A percentile compares a stretch with the other conserved stretches of the same genome.
Conservation (phyloP, 1,284 basidiomycete genomes). For the Pisolithus thermaeus region DNA sequence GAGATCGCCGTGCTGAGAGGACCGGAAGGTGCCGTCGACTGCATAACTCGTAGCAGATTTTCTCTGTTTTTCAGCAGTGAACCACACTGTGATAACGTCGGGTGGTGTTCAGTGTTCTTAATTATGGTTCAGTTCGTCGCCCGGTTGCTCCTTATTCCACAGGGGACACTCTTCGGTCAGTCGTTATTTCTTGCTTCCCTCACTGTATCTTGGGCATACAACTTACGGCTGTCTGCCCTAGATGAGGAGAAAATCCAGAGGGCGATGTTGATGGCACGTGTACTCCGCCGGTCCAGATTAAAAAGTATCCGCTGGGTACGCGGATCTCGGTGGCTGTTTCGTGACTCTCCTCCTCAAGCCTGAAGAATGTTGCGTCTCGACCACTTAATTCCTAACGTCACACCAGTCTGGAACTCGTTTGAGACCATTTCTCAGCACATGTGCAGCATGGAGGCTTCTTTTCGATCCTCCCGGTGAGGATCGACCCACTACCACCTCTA, state of each 20-base stretch:
- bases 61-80: conserved; percentile 2
- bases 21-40: conserved; percentile 3
- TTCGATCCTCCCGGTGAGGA: too few species aligned
- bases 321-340: conserved; percentile 8
- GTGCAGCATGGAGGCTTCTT: too few species aligned
- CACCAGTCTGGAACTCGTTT: neutral
- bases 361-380: neutral
- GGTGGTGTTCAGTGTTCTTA: conserved; percentile 6
- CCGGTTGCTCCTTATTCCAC: conserved; percentile 11
- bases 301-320: conserved; percentile 4
- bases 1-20: conserved; percentile 2
- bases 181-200: conserved; percentile 11
- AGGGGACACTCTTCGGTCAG: conserved; percentile 11
- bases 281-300: neutral
- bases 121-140: conserved; percentile 8
- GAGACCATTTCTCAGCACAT: too few species aligned
- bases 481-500: too few species aligned
- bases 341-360: conserved; percentile 1
- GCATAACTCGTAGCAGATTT: conserved; percentile 7
- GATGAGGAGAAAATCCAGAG: conserved; percentile 9
- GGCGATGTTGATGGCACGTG: neutral
- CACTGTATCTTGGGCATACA: conserved; percentile 11
- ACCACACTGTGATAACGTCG: conserved; percentile 1
- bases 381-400: conserved; percentile 12
- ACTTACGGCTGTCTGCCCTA: conserved; percentile 7